Evolutionary conservation across 1,139 yeast genomes (phyloP).

Genomic region (Sugiyamaella castrensis): DNA sequence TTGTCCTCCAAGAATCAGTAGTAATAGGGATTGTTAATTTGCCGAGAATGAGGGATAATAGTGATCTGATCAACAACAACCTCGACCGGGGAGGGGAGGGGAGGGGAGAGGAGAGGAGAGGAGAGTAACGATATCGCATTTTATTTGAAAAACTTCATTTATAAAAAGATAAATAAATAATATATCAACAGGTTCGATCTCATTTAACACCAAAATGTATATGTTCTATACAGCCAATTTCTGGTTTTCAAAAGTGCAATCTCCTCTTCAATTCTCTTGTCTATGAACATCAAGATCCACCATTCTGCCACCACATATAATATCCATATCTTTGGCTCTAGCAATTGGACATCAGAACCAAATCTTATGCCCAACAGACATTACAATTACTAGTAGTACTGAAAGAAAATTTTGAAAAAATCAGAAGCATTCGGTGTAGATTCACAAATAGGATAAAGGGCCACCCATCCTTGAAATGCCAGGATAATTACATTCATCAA

Average conservation of each 20-base stretch:
- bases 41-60: too few species aligned
- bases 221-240: constrained; percentile 41
- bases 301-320: constrained; percentile 52
- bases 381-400: constrained; percentile 47
- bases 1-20: too few species aligned
- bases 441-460: constrained; percentile 55
- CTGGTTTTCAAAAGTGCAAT: constrained; percentile 38
- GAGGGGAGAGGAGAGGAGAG: too few species aligned
- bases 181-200: too few species aligned
- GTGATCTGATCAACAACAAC: too few species aligned
- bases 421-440: constrained; percentile 34
- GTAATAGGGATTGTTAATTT: too few species aligned
- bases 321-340: constrained; percentile 48
- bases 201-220: constrained; percentile 48
- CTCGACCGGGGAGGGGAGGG: too few species aligned
- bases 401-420: constrained; percentile 56
- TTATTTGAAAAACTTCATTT: too few species aligned
- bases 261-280: constrained; percentile 53
- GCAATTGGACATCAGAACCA: constrained; percentile 45
- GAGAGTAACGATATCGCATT: too few species aligned
- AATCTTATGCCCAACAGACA: constrained; percentile 51
- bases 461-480: constrained; percentile 77
- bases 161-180: too few species aligned
- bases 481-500: constrained; percentile 51
- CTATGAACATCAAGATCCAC: constrained; percentile 50